phyloP scores from a whole-genome alignment of 1,284 basidiomycete genomes.

The Ustilago trichophora region DNA sequence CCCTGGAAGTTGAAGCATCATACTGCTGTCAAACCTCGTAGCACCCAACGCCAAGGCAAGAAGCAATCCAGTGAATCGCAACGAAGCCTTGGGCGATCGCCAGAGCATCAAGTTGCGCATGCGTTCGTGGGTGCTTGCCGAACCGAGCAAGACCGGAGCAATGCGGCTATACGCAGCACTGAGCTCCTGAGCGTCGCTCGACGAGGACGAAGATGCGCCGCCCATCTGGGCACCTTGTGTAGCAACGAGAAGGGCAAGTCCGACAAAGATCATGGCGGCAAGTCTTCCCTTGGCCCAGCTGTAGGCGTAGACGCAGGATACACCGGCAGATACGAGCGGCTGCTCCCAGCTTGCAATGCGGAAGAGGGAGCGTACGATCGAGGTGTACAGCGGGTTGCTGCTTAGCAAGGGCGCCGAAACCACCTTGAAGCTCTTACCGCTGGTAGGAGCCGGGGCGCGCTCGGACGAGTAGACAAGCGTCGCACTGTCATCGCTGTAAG shows the following conservation, averaged over 20 bases:
- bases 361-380: constrained; percentile 9
- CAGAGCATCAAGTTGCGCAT: constrained; percentile 40
- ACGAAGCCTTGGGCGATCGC: constrained; percentile 36
- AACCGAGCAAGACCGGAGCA: constrained; percentile 18
- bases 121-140: constrained; percentile 34
- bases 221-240: constrained; percentile 4
- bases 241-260: constrained; percentile 15
- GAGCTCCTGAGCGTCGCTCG: constrained; percentile 13
- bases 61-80: constrained; percentile 17
- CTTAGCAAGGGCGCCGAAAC: constrained; percentile 5
- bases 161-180: constrained; percentile 20
- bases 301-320: constrained; percentile 26
- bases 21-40: constrained; percentile 3
- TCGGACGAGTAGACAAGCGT: constrained; percentile 27
- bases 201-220: neutral
- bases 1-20: constrained; percentile 26
- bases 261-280: constrained; percentile 10
- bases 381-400: constrained; percentile 33
- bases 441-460: constrained; percentile 2
- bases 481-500: constrained; percentile 25
- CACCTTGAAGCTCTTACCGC: neutral
- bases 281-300: constrained; percentile 41
- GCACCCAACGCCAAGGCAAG: constrained; percentile 12
- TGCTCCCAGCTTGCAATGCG: constrained; percentile 36
- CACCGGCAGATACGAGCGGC: constrained; percentile 17